Base-by-base conservation (phyloP, 2,329 filamentous ascomycete species). In the Nemania abortiva region DNA sequence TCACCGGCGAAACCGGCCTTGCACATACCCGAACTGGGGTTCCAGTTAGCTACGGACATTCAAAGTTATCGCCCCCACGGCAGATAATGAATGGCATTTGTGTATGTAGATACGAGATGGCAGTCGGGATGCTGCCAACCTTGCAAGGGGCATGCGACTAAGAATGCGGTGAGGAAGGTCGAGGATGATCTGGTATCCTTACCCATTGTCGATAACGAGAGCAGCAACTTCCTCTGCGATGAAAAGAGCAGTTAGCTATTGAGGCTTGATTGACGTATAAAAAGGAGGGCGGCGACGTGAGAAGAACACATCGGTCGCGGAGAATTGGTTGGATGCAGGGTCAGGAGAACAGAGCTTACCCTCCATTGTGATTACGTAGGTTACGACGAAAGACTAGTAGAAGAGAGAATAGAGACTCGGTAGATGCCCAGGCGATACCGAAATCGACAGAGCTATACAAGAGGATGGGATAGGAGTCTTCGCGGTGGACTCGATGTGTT, bases 131-230 rank as follows among this genome's bases (percentile, higher is more conserved):
- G 49, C 68, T 54, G 64, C 60, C 64, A 66, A 54, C 34, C 64
- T 71, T 57, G 62, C 63, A 70, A 64, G 67, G 58, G 53, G 29
- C 63, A 70, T 67, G 75, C 70, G 73, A 69, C 70, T 70, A 60
- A 73, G 72, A 62, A 74, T 77, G 81, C 79, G 81, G 81, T 82
- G 80, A 83, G 72, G 52, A n/a, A 68, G 61, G 6, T 59, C 60
- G 54, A 74, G 61, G 69, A 68, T n/a, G n/a, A n/a, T n/a, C n/a
- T 68, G 78, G 77, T 75, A 78, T 86, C 88, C 95, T 93, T 95
- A 99, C 96, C 96, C 96, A 98, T 99, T 99, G 95, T 99, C 96
- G 88, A 99, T 98, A 87, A 99, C 96, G 93, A 99, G 95, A 86
- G 96, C 96, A 86, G 96, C 96, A 87, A 99, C 96, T 94, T 99